Percentiles rank a stretch among this genome's conserved stretches.
phyloP scores from a whole-genome alignment of 345 rosid genomes.

The Rubroshorea leprosula region DNA sequence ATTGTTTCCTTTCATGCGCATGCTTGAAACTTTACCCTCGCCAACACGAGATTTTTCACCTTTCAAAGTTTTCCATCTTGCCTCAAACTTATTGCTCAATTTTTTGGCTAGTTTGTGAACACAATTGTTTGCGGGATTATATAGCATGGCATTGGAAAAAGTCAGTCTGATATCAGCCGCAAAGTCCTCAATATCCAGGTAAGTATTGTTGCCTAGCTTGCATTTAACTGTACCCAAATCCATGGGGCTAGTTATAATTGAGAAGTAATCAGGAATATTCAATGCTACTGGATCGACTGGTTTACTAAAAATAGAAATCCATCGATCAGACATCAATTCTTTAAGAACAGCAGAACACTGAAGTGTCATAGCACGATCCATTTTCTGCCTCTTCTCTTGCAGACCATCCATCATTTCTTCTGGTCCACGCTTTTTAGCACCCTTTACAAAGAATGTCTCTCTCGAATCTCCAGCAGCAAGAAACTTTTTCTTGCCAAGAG shows the following conservation, averaged over 20 bases:
- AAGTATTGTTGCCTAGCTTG: constrained; percentile 42
- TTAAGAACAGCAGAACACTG: constrained; percentile 52
- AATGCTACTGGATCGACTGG: constrained; percentile 76
- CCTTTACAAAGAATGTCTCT: constrained; percentile 6
- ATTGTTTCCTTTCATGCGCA: constrained; percentile 20
- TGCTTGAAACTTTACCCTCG: constrained; percentile 19
- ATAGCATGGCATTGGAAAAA: constrained; percentile 71
- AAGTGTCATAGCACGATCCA: constrained; percentile 40
- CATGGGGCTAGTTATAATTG: constrained; percentile 67
- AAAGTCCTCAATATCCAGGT: constrained; percentile 51
- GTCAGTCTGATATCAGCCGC: constrained; percentile 75
- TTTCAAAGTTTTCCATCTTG: constrained; percentile 53
- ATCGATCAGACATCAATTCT: constrained; percentile 30
- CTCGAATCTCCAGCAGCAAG: constrained; percentile 15
- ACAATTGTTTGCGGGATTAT: constrained; percentile 58
- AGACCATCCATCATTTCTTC: constrained; percentile 27
- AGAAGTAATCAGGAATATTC: constrained; percentile 77
- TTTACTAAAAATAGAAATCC: constrained; percentile 49
- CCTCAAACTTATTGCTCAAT: constrained; percentile 46
- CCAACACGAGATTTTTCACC: constrained; percentile 23
- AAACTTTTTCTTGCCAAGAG: constrained; percentile 15
- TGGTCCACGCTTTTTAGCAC: constrained; percentile 37
- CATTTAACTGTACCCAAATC: constrained; percentile 76
- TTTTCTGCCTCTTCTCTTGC: constrained; percentile 45
- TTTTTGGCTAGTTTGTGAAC: constrained; percentile 52